Conservation (phyloP, 2,329 filamentous ascomycete genomes). For the Cladosporium halotolerans region DNA sequence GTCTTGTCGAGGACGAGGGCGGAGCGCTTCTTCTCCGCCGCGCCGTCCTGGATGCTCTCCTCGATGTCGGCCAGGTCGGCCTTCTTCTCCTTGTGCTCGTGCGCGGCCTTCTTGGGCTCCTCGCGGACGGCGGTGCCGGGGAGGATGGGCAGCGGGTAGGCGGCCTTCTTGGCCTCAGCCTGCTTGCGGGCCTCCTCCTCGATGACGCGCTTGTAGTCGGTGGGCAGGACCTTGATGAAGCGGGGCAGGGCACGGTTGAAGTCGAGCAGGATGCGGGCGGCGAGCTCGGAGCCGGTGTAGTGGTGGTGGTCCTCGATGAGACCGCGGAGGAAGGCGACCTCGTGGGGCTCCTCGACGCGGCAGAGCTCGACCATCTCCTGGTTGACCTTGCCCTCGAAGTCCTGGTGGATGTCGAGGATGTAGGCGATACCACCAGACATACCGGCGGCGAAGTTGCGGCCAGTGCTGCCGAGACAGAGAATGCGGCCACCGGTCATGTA, state of each 20-base stretch:
- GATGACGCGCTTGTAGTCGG: constrained; percentile 92
- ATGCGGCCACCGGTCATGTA: constrained; percentile 98
- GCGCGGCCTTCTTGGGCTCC: constrained; percentile 47
- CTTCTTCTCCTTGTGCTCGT: constrained; percentile 61
- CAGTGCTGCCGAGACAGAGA: constrained; percentile 78
- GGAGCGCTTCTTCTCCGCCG: constrained; percentile 81
- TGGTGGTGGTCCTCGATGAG: constrained; percentile 96
- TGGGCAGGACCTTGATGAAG: constrained; percentile 88
- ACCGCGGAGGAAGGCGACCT: constrained; percentile 84
- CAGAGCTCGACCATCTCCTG: constrained; percentile 94
- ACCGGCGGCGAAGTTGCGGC: constrained; percentile 94
- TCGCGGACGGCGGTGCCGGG: constrained; percentile 57
- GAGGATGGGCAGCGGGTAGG: constrained; percentile 73
- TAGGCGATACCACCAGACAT: constrained; percentile 99
- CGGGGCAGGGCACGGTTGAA: constrained; percentile 85
- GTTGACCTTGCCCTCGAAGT: constrained; percentile 92
- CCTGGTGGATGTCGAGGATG: constrained; percentile 79
- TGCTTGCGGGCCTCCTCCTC: constrained; percentile 79
- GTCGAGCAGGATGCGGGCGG: constrained; percentile 87
- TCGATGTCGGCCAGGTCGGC: constrained; percentile 72
- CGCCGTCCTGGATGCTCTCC: constrained; percentile 77
- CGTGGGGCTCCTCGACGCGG: constrained; percentile 72
- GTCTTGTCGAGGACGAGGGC: constrained; percentile 96
- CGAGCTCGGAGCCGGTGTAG: constrained; percentile 93
- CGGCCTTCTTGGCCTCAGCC: constrained; percentile 74